phyloP scores from a whole-genome alignment of 768 basidiomycete genomes.

The Lentinula edodes region DNA sequence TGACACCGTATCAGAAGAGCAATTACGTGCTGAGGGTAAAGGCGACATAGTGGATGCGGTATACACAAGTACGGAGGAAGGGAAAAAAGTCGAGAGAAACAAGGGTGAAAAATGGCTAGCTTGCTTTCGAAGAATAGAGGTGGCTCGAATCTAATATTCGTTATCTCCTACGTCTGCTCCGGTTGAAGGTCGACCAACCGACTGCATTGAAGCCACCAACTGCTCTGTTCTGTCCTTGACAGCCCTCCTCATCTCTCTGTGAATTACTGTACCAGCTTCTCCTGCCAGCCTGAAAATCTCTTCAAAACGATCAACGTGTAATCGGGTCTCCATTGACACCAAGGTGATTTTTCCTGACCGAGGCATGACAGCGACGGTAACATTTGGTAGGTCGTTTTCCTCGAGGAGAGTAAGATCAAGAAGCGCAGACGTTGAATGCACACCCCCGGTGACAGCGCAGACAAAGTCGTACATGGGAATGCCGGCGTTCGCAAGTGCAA shows the following conservation, averaged over 20 bases:
- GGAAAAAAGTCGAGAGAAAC: slow-evolving; percentile 93
- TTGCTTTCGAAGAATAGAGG: slow-evolving; percentile 71
- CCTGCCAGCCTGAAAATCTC: slow-evolving; percentile 79
- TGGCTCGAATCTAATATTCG: slow-evolving; percentile 21
- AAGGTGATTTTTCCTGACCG: slow-evolving; percentile 81
- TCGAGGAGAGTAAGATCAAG: slow-evolving; percentile 87
- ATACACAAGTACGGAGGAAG: slow-evolving; percentile 88
- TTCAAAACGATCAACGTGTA: slow-evolving; percentile 89
- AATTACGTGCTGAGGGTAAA: slow-evolving; percentile 69
- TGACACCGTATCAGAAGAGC: slow-evolving; percentile 68
- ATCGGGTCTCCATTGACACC: slow-evolving; percentile 89
- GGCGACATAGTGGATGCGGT: slow-evolving; percentile 79
- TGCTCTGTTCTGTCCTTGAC: slow-evolving; percentile 56
- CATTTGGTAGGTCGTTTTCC: slow-evolving; percentile 83
- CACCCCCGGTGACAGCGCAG: slow-evolving; percentile 83
- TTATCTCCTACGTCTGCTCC: slow-evolving; percentile 31
- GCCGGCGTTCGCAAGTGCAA: slow-evolving; percentile 87
- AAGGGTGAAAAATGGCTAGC: slow-evolving; percentile 88
- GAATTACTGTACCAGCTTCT: slow-evolving; percentile 72
- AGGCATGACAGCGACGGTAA: slow-evolving; percentile 89
- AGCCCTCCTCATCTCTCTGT: slow-evolving; percentile 77
- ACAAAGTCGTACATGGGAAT: slow-evolving; percentile 90
- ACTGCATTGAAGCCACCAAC: slow-evolving; percentile 60
- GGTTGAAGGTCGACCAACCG: slow-evolving; percentile 26
- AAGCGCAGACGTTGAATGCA: slow-evolving; percentile 74